Conservation (phyloP, 345 rosid genomes). For the Excoecaria cochinchinensis region DNA sequence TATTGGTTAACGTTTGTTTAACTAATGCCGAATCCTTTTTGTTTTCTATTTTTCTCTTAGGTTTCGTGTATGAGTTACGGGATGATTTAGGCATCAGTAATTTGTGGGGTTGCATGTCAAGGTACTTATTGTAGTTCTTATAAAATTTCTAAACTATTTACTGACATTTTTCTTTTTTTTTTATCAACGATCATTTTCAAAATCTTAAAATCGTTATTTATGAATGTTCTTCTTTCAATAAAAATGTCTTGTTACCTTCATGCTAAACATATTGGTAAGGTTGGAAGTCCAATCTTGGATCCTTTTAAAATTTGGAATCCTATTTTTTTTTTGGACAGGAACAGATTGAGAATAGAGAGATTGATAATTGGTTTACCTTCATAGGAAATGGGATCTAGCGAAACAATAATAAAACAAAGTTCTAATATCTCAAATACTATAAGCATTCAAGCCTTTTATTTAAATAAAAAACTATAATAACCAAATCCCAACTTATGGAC, state of each 20-base stretch:
- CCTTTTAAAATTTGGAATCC: neutral
- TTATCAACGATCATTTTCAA: neutral
- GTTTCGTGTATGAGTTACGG: conserved; percentile 61
- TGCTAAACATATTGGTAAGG: neutral
- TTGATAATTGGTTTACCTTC: neutral
- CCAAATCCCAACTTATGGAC: too few species aligned
- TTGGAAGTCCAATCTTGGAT: neutral
- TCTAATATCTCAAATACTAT: too few species aligned
- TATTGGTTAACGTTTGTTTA: too few species aligned
- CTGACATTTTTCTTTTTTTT: neutral
- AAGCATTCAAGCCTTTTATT: too few species aligned
- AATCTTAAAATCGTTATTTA: neutral
- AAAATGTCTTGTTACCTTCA: neutral
- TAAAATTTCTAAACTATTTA: neutral
- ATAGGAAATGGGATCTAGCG: too few species aligned
- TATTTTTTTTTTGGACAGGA: neutral
- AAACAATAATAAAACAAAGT: too few species aligned
- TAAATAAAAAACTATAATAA: too few species aligned
- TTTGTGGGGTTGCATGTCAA: conserved; percentile 82
- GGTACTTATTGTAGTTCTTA: conserved; percentile 35
- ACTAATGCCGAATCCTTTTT: too few species aligned
- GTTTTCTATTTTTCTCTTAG: conserved; percentile 30
- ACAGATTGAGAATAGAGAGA: neutral
- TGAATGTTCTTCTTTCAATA: neutral
- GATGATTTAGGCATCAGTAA: conserved; percentile 78